phyloP scores from a whole-genome alignment of 352 stramenopile species.

The Pythium vanterpoolii region DNA sequence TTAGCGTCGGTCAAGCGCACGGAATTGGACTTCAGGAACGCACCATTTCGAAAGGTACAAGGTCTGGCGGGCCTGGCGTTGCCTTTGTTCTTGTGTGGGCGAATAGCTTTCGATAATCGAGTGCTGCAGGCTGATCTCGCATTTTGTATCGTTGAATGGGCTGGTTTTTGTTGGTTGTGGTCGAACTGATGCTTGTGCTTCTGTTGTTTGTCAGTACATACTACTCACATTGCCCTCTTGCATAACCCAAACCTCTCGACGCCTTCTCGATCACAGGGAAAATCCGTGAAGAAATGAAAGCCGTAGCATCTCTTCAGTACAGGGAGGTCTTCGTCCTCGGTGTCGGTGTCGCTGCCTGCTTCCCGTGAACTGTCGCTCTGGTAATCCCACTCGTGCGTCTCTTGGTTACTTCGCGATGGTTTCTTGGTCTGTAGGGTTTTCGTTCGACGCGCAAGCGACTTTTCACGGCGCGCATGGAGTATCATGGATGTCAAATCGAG shows the following conservation, averaged over 20 bases:
- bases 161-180: neutral
- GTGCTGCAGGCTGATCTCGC: neutral
- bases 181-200: neutral
- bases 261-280: conserved; percentile 5
- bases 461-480: neutral
- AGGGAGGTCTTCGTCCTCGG: conserved; percentile 12
- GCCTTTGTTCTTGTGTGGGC: neutral
- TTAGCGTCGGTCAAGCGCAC: neutral
- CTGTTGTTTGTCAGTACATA: neutral
- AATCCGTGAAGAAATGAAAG: neutral
- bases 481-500: conserved; percentile 14
- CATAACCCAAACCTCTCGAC: neutral
- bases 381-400: neutral
- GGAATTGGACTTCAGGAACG: neutral
- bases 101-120: conserved; percentile 14
- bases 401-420: conserved; percentile 4
- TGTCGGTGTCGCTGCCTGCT: conserved; percentile 10
- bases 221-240: neutral
- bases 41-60: neutral
- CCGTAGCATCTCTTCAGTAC: conserved; percentile 6
- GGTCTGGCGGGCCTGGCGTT: neutral
- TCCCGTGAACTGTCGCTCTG: neutral
- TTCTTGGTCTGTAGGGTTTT: neutral
- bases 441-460: neutral
- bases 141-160: neutral